Evolutionary conservation across 1,284 basidiomycete genomes (phyloP), one percentile per base, ranked within the genome.

Genomic region (Cutaneotrichosporon curvatum): DNA sequence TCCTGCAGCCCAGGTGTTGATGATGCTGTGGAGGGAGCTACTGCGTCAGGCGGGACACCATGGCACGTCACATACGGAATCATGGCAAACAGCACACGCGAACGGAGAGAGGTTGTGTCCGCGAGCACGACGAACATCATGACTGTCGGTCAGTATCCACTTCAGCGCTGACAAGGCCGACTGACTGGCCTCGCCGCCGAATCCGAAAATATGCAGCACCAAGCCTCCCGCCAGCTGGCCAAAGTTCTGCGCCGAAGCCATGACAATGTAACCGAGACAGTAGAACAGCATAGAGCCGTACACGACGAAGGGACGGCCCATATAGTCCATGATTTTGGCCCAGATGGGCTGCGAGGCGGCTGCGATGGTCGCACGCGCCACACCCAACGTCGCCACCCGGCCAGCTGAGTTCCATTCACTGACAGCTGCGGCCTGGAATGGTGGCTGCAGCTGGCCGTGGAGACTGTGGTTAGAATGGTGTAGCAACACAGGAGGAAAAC

Each of bases 331-430:
- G 25, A 87, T 67, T 68, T 87, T 87, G 3, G 86, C 86, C 57
- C 86, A 82, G 35, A 86, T 76, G 1, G 86, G 86, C 70, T 88
- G 88, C 21, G 84, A 78, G 30, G 81, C 75, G 18, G 81, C 79
- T 43, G 80, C 73, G 46, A 76, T 73, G 59, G 76, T 73, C 1
- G 73, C 70, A 34, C 45, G 45, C 21, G 36, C 39, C 15, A 51
- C 50, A 18, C 34, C 34, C 30, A 51, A 38, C 11, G 34, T 47
- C 1, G 50, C 33, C 1, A 39, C 23, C 18, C 47, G 41, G 19
- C 34, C 45, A 4, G 50, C 45, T 0, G 34, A 30, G 32, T 47
- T 44, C 45, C 45, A 51, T 3, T 30, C 21, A 1, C 33, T 25
- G 11, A 51, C 30, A 16, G 50, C 50, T 2, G 38, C 37, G 3